Evolutionary conservation across 768 basidiomycete genomes (phyloP).

Genomic region (Phlebiopsis flavidoalba): DNA sequence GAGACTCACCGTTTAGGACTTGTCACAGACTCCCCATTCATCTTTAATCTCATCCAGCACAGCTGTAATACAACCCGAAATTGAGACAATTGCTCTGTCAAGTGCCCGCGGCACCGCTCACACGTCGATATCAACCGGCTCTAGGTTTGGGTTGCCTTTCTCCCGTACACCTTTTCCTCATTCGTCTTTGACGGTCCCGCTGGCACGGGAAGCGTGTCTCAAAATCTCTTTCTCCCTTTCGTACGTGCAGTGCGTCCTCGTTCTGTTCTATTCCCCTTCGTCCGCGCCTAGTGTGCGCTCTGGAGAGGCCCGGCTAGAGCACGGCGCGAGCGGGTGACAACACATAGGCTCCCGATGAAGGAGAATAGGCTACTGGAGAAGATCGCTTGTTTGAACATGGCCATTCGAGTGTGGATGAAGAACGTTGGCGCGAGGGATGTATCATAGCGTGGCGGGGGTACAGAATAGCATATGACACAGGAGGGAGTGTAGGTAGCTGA

Average conservation of each 20-base stretch:
- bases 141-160: slow-evolving; percentile 47
- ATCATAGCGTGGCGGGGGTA: slow-evolving; percentile 27
- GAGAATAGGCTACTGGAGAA: slow-evolving; percentile 13
- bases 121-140: slow-evolving; percentile 85
- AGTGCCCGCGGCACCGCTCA: slow-evolving; percentile 30
- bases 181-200: slow-evolving; percentile 61
- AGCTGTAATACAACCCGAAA: slow-evolving; percentile 38
- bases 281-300: slow-evolving; percentile 54
- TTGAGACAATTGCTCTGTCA: neutral
- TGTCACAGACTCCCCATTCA: slow-evolving; percentile 86
- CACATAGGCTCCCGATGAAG: slow-evolving; percentile 14
- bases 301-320: slow-evolving; percentile 73
- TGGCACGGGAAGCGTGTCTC: slow-evolving; percentile 61
- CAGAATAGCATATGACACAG: slow-evolving; percentile 37
- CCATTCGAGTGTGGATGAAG: slow-evolving; percentile 8
- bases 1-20: slow-evolving; percentile 68
- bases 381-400: neutral
- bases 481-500: slow-evolving; percentile 41
- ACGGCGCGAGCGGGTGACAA: slow-evolving; percentile 33
- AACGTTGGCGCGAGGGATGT: slow-evolving; percentile 26
- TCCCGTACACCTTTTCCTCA: slow-evolving; percentile 62
- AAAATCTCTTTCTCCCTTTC: slow-evolving; percentile 52
- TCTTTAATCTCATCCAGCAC: slow-evolving; percentile 82
- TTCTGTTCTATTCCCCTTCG: slow-evolving; percentile 44
- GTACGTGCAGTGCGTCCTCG: slow-evolving; percentile 55